Evolutionary conservation across 495 filamentous ascomycete genomes (phyloP).

Genomic region (Cenococcum geophilum): DNA sequence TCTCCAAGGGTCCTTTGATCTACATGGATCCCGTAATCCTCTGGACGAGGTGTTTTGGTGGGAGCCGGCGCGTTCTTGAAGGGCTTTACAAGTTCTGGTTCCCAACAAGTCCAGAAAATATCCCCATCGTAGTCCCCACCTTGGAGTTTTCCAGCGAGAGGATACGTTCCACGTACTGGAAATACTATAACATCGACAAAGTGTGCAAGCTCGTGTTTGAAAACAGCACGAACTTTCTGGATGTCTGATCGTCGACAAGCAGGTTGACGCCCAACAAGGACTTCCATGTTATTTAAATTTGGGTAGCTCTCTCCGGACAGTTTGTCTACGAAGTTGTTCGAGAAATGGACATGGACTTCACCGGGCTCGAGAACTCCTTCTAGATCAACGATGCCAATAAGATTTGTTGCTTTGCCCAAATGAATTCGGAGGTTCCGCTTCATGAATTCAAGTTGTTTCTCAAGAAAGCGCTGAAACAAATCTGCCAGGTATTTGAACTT

Average conservation of each 20-base stretch:
- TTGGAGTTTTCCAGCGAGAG: conserved; percentile 74
- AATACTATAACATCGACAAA: conserved; percentile 87
- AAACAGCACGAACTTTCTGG: conserved; percentile 59
- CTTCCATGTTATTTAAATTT: conserved; percentile 59
- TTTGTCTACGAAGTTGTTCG: conserved; percentile 55
- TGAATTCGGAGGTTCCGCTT: conserved; percentile 62
- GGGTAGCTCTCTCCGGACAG: conserved; percentile 51
- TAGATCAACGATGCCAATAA: conserved; percentile 78
- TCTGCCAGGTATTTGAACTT: conserved; percentile 54
- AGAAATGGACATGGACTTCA: conserved; percentile 78
- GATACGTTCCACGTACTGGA: conserved; percentile 58
- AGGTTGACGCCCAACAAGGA: conserved; percentile 81
- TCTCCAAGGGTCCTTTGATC: conserved; percentile 49
- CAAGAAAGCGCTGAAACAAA: conserved; percentile 50
- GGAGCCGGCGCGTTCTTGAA: conserved; percentile 68
- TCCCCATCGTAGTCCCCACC: conserved; percentile 97
- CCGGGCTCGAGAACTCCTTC: conserved; percentile 60
- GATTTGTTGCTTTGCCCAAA: conserved; percentile 62
- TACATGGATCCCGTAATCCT: conserved; percentile 54
- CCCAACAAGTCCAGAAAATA: conserved; percentile 79
- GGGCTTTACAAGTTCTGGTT: conserved; percentile 61
- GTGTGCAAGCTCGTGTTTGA: conserved; percentile 61
- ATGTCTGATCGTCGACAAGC: conserved; percentile 79
- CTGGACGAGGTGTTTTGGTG: conserved; percentile 38
- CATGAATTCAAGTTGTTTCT: conserved; percentile 49